A percentile compares a stretch with the other conserved stretches of the same genome.
These are phyloP conservation scores for Aspergillus quadrilineatus DNA, from an alignment of 2,329 filamentous ascomycete genomes.

Conservation along the genomic window DNA sequence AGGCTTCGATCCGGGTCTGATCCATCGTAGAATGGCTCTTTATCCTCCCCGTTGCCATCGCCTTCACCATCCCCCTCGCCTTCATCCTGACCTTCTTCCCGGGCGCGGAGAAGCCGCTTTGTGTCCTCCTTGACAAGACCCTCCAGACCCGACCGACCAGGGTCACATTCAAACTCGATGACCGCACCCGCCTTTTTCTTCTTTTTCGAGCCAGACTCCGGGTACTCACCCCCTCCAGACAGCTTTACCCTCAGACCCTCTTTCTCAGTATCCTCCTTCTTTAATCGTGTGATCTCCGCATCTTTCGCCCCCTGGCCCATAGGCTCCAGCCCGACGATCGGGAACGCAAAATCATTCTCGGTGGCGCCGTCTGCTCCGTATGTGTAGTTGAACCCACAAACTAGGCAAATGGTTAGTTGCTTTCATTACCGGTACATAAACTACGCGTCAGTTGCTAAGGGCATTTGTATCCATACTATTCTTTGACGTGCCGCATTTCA, in stretches of 20 bases:
- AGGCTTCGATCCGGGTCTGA: slow-evolving; percentile 57
- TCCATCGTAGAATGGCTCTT: slow-evolving; percentile 24
- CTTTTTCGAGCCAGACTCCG: slow-evolving; percentile 44
- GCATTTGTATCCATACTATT: slow-evolving; percentile 30
- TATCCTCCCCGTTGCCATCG: slow-evolving; percentile 10
- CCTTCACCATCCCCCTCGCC: slow-evolving; percentile 9
- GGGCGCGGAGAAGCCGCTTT: slow-evolving; percentile 29
- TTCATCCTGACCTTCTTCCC: slow-evolving; percentile 21
- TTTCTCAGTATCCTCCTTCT: slow-evolving; percentile 63
- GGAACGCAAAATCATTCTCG: slow-evolving; percentile 59
- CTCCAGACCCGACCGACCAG: slow-evolving; percentile 69
- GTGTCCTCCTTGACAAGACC: slow-evolving; percentile 32
- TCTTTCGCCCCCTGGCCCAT: slow-evolving; percentile 53
- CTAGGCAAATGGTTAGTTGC: slow-evolving; percentile 41
- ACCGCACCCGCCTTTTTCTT: slow-evolving; percentile 64
- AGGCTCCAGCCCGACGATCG: slow-evolving; percentile 71
- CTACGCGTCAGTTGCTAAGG: neutral
- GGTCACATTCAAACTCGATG: slow-evolving; percentile 82
- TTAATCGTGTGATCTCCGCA: slow-evolving; percentile 65
- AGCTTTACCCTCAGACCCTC: slow-evolving; percentile 73
- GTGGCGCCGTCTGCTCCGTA: slow-evolving; percentile 44
- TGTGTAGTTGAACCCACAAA: slow-evolving; percentile 70
- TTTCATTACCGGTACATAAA: neutral
- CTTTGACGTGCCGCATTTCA: slow-evolving; percentile 35
- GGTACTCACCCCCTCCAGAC: slow-evolving; percentile 57